These are phyloP conservation scores for Ogataea hybrid DNA, from an alignment of 1,139 yeast genomes.

Conservation along the genomic window DNA sequence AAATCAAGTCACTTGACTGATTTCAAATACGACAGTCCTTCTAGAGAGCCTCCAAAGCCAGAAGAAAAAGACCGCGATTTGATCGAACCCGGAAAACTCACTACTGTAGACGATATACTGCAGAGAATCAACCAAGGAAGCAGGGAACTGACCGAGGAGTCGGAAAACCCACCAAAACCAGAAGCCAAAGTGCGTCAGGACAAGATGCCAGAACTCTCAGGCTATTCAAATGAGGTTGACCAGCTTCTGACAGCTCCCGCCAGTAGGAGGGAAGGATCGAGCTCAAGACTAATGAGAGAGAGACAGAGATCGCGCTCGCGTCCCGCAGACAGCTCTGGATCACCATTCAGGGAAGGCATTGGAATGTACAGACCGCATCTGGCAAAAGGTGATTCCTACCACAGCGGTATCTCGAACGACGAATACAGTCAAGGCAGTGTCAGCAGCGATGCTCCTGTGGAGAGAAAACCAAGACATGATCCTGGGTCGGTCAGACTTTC, in stretches of 20 bases:
- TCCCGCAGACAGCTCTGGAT: constrained; percentile 24
- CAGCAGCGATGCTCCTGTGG: constrained; percentile 12
- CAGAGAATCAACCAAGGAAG: constrained; percentile 27
- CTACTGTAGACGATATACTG: constrained; percentile 30
- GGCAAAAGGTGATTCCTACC: constrained; percentile 67
- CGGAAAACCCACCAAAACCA: constrained; percentile 20
- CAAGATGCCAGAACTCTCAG: constrained; percentile 29
- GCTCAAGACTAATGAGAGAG: constrained; percentile 42
- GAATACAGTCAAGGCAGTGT: constrained; percentile 19
- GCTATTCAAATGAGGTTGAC: constrained; percentile 33
- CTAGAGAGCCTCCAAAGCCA: constrained; percentile 6
- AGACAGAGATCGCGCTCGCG: constrained; percentile 21
- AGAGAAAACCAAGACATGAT: constrained; percentile 34
- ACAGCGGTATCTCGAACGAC: constrained; percentile 37
- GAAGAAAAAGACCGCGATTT: constrained; percentile 16
- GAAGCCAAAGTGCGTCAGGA: constrained; percentile 18
- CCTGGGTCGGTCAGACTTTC: constrained; percentile 25
- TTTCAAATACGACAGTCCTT: constrained; percentile 17
- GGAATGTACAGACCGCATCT: constrained; percentile 48
- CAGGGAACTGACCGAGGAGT: constrained; percentile 10
- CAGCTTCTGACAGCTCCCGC: constrained; percentile 37
- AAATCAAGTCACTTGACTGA: constrained; percentile 15
- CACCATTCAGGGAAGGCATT: constrained; percentile 35
- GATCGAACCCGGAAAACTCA: constrained; percentile 24
- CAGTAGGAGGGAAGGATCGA: constrained; percentile 39